Conservation (phyloP, 2,329 filamentous ascomycete genomes). For the Penicillium sclerotigenum region DNA sequence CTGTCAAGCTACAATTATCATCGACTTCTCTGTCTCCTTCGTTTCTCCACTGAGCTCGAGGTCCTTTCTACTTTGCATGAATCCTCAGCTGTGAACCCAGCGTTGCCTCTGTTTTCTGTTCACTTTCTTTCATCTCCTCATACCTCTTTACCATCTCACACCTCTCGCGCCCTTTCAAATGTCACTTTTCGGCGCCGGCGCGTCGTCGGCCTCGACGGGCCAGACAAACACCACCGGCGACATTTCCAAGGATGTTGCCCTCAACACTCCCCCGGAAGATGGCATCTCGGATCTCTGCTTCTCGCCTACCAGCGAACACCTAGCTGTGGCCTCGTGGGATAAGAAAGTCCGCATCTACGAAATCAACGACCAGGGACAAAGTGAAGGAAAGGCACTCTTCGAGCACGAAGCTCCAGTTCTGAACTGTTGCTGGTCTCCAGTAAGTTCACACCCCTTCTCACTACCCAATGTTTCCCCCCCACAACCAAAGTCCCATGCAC, state of each 20-base stretch:
- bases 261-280: conserved; percentile 78
- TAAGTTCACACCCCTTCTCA: conserved; percentile 44
- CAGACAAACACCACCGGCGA: conserved; percentile 76
- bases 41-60: conserved; percentile 2
- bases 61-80: conserved; percentile 1
- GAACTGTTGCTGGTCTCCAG: conserved; percentile 82
- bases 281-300: conserved; percentile 85
- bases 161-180: conserved; percentile 28
- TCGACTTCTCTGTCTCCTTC: neutral
- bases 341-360: conserved; percentile 98
- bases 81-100: neutral
- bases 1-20: conserved; percentile 8
- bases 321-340: conserved; percentile 93
- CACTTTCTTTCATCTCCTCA: neutral
- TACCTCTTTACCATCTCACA: neutral
- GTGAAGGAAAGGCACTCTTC: conserved; percentile 79
- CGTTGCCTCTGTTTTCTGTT: neutral
- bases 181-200: conserved; percentile 53
- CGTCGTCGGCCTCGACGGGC: conserved; percentile 51
- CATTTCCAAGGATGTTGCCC: conserved; percentile 79
- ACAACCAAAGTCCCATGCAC: neutral
- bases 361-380: conserved; percentile 72
- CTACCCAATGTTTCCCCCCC: neutral
- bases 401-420: conserved; percentile 84
- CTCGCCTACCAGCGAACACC: conserved; percentile 71